Percentiles rank a stretch among this genome's conserved stretches.
Evolutionary conservation across 306 rosid genomes (phyloP).

Genomic region (Acacia crassicarpa): DNA sequence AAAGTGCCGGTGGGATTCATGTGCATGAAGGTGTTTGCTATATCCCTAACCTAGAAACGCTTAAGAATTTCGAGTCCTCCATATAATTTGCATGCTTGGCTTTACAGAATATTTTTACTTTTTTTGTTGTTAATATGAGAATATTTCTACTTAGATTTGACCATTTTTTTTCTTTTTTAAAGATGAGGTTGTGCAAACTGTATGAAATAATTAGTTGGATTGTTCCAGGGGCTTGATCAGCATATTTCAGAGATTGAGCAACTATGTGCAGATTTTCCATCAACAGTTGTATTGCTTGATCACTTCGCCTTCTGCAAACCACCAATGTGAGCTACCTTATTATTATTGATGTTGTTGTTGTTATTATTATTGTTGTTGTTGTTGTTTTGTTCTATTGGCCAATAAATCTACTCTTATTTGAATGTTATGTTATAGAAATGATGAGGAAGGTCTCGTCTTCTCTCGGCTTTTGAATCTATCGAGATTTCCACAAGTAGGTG

Average conservation of each 20-base stretch:
- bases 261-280: conserved; percentile 80
- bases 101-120: not conserved
- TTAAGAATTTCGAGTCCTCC: not conserved
- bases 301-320: conserved; percentile 91
- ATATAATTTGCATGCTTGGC: not conserved
- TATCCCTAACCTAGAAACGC: not conserved
- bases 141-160: not conserved
- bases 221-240: conserved; percentile 66
- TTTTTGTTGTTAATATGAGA: not conserved
- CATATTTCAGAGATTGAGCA: conserved; percentile 85
- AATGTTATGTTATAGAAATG: conserved; percentile 58
- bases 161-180: not conserved
- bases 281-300: conserved; percentile 75
- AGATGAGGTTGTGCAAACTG: not conserved
- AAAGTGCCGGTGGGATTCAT: conserved; percentile 78
- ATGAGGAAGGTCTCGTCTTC: conserved; percentile 61
- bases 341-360: not conserved
- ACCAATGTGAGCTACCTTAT: conserved; percentile 55
- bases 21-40: conserved; percentile 75
- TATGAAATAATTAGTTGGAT: conserved; percentile 12
- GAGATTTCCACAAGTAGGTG: conserved; percentile 78
- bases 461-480: conserved; percentile 70
- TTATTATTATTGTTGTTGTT: not conserved
- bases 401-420: conserved; percentile 18
- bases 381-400: not conserved